phyloP scores from a whole-genome alignment of 306 rosid species.

The Sesbania bispinosa region DNA sequence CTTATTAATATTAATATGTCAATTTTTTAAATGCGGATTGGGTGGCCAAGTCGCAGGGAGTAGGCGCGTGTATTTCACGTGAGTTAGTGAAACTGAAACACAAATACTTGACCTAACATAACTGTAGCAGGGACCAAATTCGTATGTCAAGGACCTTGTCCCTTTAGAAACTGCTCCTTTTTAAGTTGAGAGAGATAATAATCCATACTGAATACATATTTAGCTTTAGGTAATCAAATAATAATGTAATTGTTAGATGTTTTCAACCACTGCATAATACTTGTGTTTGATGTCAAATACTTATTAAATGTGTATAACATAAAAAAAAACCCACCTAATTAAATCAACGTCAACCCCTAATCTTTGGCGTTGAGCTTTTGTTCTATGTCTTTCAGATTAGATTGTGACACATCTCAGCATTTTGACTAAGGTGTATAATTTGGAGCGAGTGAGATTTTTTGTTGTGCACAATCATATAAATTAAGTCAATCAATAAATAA shows the following conservation, averaged over 20 bases:
- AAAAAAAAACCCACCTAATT: background rate
- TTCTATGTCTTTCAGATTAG: conserved; percentile 23
- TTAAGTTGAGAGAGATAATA: background rate
- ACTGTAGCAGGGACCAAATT: conserved; percentile 22
- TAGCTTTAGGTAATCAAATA: conserved; percentile 14
- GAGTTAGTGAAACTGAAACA: conserved; percentile 28
- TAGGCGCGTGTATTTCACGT: conserved; percentile 20
- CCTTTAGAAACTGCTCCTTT: conserved; percentile 12
- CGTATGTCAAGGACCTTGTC: conserved; percentile 4
- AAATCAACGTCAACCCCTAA: conserved; percentile 31
- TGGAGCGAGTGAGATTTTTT: background rate
- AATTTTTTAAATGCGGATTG: background rate
- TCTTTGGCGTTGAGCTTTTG: conserved; percentile 21
- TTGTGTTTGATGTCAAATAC: conserved; percentile 39
- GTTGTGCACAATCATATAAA: background rate
- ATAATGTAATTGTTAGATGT: background rate
- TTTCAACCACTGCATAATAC: conserved; percentile 27
- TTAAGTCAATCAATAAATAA: background rate
- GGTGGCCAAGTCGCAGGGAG: conserved; percentile 10
- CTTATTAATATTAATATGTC: background rate
- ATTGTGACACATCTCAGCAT: conserved; percentile 27
- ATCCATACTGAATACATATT: background rate
- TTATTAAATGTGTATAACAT: background rate
- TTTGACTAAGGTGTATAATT: conserved; percentile 25
- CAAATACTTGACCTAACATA: conserved; percentile 30